These are phyloP conservation scores for Hortaea sp. DNA, from an alignment of 2,329 filamentous ascomycete genomes.

Conservation along the genomic window DNA sequence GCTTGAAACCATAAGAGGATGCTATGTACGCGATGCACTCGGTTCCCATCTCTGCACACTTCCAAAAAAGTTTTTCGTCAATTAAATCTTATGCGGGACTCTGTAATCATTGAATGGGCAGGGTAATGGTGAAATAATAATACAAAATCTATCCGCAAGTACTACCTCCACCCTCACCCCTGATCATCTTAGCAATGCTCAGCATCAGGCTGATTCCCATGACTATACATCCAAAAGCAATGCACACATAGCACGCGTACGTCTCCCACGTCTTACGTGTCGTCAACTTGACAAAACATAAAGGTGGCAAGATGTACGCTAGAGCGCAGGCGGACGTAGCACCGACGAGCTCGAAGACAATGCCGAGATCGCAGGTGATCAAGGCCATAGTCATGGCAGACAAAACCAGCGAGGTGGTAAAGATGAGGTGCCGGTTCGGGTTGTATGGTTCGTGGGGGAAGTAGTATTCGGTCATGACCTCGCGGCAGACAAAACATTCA, in stretches of 20 bases:
- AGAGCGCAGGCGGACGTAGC: slow-evolving; percentile 89
- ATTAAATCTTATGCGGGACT: no score
- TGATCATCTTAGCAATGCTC: slow-evolving; percentile 56
- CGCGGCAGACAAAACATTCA: slow-evolving; percentile 93
- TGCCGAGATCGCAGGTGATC: slow-evolving; percentile 83
- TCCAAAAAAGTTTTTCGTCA: no score
- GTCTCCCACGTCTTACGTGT: slow-evolving; percentile 47
- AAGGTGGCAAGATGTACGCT: slow-evolving; percentile 86
- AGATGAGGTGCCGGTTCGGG: slow-evolving; percentile 72
- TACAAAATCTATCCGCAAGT: background rate
- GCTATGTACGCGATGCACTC: no score
- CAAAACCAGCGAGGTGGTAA: slow-evolving; percentile 74
- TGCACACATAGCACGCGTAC: slow-evolving; percentile 59
- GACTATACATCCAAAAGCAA: slow-evolving; percentile 68
- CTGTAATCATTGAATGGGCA: no score
- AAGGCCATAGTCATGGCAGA: slow-evolving; percentile 67
- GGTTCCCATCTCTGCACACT: no score
- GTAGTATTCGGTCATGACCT: slow-evolving; percentile 87
- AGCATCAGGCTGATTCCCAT: slow-evolving; percentile 73
- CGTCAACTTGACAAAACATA: slow-evolving; percentile 91
- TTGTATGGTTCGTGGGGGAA: slow-evolving; percentile 66
- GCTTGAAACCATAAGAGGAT: no score
- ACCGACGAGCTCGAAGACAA: slow-evolving; percentile 92
- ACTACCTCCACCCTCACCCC: slow-evolving; percentile 15
- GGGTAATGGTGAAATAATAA: background rate